A percentile compares a stretch with the other conserved stretches of the same genome.
Conservation (phyloP, 805 yeast species). For the Starmerella sp. region DNA sequence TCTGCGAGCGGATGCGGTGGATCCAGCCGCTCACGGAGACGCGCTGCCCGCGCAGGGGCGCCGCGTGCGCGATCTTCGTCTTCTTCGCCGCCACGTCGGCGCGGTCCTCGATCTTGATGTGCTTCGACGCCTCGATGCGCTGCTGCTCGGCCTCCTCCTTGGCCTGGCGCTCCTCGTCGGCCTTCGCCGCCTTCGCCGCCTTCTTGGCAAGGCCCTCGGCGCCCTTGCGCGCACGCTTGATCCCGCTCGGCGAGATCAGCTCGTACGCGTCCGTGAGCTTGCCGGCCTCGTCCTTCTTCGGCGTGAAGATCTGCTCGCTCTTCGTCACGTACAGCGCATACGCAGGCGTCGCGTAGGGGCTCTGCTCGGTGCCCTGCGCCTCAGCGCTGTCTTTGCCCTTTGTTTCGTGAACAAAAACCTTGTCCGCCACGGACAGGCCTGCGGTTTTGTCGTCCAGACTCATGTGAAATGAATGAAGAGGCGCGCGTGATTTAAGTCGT, state of each 20-base stretch:
- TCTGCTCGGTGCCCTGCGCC: conserved; percentile 47
- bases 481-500: neutral
- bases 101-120: conserved; percentile 57
- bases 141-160: conserved; percentile 54
- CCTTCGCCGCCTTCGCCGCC: conserved; percentile 49
- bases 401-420: conserved; percentile 55
- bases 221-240: conserved; percentile 94
- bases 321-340: conserved; percentile 50
- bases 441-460: conserved; percentile 18
- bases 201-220: conserved; percentile 83
- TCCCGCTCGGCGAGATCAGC: conserved; percentile 78
- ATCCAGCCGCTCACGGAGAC: conserved; percentile 87
- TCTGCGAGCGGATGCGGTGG: conserved; percentile 86
- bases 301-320: conserved; percentile 42
- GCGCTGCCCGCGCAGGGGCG: conserved; percentile 51
- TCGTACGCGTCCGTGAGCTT: conserved; percentile 38
- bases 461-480: conserved; percentile 3
- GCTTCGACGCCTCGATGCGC: conserved; percentile 65
- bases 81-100: conserved; percentile 58
- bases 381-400: conserved; percentile 36
- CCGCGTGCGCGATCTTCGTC: conserved; percentile 51
- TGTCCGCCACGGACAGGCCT: conserved; percentile 15
- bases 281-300: conserved; percentile 38
- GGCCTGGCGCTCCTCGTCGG: conserved; percentile 43
- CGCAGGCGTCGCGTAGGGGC: conserved; percentile 75